A percentile compares a stretch with the other conserved stretches of the same genome.
Conservation (phyloP, 129 eudicot species). For the sunflower (Helianthus annuus) region DNA sequence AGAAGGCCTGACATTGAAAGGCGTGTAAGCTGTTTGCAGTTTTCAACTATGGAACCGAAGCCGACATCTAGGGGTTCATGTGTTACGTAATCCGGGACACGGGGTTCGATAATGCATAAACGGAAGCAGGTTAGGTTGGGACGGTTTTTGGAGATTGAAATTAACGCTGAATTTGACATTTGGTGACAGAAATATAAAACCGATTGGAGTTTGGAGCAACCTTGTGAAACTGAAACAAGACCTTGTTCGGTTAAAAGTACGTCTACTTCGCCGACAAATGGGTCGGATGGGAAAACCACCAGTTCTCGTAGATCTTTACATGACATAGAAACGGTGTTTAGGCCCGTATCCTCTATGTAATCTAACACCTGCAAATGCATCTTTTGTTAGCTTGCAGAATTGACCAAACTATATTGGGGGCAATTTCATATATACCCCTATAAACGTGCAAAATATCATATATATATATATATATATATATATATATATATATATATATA, state of each 20-base stretch:
- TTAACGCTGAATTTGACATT: slow-evolving; percentile 72
- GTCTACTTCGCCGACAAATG: slow-evolving; percentile 59
- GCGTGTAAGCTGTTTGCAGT: slow-evolving; percentile 63
- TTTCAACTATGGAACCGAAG: slow-evolving; percentile 72
- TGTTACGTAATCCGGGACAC: slow-evolving; percentile 32
- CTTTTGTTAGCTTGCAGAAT: neutral
- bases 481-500: no score
- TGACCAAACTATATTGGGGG: no score
- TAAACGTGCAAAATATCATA: no score
- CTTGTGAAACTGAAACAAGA: slow-evolving; percentile 69
- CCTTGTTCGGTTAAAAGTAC: slow-evolving; percentile 41
- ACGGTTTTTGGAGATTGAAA: slow-evolving; percentile 60
- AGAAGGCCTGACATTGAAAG: slow-evolving; percentile 76
- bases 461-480: no score
- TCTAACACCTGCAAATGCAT: slow-evolving; percentile 56
- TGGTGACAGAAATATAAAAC: slow-evolving; percentile 85
- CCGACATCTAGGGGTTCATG: slow-evolving; percentile 73
- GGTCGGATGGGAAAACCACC: slow-evolving; percentile 86
- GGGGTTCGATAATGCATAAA: slow-evolving; percentile 69
- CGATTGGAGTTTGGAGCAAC: slow-evolving; percentile 82
- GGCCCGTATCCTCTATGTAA: slow-evolving; percentile 73
- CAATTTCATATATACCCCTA: no score
- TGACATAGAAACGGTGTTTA: slow-evolving; percentile 53
- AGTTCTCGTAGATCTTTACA: slow-evolving; percentile 74
- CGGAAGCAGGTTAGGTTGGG: slow-evolving; percentile 60